Evolutionary conservation across 257 asterid species (phyloP), one percentile per base, ranked within the genome.

Genomic region (Perilla frutescens): DNA sequence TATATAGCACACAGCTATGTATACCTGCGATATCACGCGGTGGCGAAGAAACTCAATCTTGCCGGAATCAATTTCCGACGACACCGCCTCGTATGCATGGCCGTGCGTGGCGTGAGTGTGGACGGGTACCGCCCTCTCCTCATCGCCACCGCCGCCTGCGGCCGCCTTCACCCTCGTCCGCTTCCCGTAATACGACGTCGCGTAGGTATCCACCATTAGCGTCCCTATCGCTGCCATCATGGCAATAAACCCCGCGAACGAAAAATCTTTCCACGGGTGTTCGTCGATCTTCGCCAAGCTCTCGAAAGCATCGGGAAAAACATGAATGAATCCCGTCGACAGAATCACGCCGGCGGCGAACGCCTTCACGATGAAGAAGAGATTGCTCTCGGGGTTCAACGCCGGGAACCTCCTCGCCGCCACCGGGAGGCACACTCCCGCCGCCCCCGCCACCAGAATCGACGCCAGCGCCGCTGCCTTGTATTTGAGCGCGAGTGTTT

Each of bases 321-420:
- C 73, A 6, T 85, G 89, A 0, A 84, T 76, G 7, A 81, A 81
- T 3, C 88, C 90, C 9, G 92, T 85, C 6, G 85, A 73, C 20
- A 85, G 36, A 56, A 83, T 83, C 7, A 87, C 84, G 0, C 89
- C 89, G 12, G 88, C 86, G 3, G 92, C 90, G 6, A 87, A 87
- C 6, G 91, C 86, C 37, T 87, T 81, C 5, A 77, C 32, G 12
- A 84, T 8, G 44, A 81, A 61, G 78, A 87, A 87, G 0, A 85
- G 13, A 34, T 45, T 68, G 3, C 73, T 55, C 3, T 88, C 90
- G 0, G 87, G 87, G 40, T 55, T 74, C 36, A 86, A 20, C 1
- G 80, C 79, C 6, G 64, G 73, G 0, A 86, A 1, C 5, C 7
- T 26, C 48, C 29, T 83, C 3, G 85, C 87, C 2, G 74, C 26